Percentiles rank a stretch among this genome's conserved stretches.
phyloP scores from a whole-genome alignment of 2,329 filamentous ascomycete genomes.

The Hirsutella minnesotensis region DNA sequence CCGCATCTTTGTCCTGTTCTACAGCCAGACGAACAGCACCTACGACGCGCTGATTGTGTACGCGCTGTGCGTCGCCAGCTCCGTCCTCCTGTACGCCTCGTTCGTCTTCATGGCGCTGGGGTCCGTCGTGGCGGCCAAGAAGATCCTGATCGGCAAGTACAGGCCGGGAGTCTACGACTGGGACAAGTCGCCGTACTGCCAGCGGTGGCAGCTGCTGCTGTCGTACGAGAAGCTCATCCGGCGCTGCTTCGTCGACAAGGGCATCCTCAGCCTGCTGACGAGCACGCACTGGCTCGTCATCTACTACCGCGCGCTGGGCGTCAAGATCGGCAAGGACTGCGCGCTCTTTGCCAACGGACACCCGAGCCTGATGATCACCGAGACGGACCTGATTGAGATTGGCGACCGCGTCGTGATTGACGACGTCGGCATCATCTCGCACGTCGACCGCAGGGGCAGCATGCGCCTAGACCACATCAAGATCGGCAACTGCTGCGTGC shows the following conservation, averaged over 20 bases:
- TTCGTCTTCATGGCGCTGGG: conserved; percentile 30
- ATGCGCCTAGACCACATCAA: conserved; percentile 40
- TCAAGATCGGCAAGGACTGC: conserved; percentile 40
- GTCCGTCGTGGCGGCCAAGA: conserved; percentile 35
- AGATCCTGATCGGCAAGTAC: conserved; percentile 38
- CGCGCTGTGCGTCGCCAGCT: conserved; percentile 23
- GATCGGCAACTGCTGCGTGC: conserved; percentile 39
- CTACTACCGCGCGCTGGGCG: conserved; percentile 42
- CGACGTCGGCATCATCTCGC: conserved; percentile 41
- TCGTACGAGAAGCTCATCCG: conserved; percentile 37
- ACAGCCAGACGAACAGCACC: conserved; percentile 10
- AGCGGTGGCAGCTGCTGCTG: conserved; percentile 44
- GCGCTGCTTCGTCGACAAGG: conserved; percentile 35
- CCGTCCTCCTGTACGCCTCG: conserved; percentile 27
- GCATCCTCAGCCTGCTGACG: conserved; percentile 39
- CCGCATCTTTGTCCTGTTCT: conserved; percentile 13
- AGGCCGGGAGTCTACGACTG: conserved; percentile 42
- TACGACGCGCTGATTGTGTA: conserved; percentile 27
- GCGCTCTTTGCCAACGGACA: conserved; percentile 41
- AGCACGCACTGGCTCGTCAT: conserved; percentile 38
- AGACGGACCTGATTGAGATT: conserved; percentile 42
- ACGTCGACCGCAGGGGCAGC: conserved; percentile 44
- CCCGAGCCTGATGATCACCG: conserved; percentile 41
- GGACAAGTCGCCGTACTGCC: conserved; percentile 45
- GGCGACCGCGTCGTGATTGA: conserved; percentile 42